Conservation (phyloP, 2,329 filamentous ascomycete species). For the Fusarium sp. region DNA sequence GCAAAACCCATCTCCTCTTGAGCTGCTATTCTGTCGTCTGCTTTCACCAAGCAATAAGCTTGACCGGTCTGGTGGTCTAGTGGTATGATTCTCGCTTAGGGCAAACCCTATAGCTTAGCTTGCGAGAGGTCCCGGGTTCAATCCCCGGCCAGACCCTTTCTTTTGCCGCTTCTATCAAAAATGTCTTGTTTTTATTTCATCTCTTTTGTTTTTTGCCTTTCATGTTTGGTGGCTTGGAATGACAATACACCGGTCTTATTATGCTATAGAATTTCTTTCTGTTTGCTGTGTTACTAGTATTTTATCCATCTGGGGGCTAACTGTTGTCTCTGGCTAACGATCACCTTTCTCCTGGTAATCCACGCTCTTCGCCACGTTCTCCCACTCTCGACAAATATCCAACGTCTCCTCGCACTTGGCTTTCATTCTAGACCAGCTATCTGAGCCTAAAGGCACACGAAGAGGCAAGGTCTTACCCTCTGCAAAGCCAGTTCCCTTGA, state of each 20-base stretch:
- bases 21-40: neutral
- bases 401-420: constrained; percentile 65
- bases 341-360: constrained; percentile 46
- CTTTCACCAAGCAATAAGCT: neutral
- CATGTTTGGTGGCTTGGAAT: too few relatives aligned
- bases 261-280: neutral
- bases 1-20: neutral
- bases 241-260: too few relatives aligned
- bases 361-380: constrained; percentile 64
- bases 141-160: constrained; percentile 61
- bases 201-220: too few relatives aligned
- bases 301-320: too few relatives aligned
- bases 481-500: constrained; percentile 60
- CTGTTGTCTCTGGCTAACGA: too few relatives aligned
- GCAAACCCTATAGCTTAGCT: constrained; percentile 57
- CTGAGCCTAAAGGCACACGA: constrained; percentile 66
- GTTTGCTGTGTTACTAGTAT: neutral
- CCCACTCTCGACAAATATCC: constrained; percentile 65
- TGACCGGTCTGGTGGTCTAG: constrained; percentile 69
- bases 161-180: constrained; percentile 16
- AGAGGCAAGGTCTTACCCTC: constrained; percentile 58
- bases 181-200: too few relatives aligned
- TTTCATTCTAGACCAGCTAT: constrained; percentile 65
- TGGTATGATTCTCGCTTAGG: constrained; percentile 82
- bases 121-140: constrained; percentile 65